phyloP scores from a whole-genome alignment of 257 asterid species.

The Gynochthodes officinalis region DNA sequence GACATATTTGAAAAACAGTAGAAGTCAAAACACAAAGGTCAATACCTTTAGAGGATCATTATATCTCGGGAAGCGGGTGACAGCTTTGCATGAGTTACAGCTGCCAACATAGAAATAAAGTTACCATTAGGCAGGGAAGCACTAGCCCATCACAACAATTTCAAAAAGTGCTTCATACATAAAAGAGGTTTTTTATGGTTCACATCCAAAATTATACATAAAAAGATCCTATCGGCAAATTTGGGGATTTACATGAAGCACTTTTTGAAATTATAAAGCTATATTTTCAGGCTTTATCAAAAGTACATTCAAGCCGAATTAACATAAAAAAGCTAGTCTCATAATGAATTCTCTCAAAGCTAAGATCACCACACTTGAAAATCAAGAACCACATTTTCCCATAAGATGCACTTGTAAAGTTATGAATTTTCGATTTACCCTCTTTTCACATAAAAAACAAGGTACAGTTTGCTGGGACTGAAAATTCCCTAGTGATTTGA shows the following conservation, averaged over 20 bases:
- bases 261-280: neutral
- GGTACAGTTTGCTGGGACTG: neutral
- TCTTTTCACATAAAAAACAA: too few species aligned
- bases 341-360: neutral
- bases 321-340: neutral
- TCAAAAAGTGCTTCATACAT: too few species aligned
- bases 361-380: neutral
- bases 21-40: slow-evolving; percentile 9
- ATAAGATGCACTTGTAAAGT: neutral
- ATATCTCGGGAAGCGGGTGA: slow-evolving; percentile 95
- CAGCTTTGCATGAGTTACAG: slow-evolving; percentile 66
- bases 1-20: slow-evolving; percentile 19
- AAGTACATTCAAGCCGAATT: neutral
- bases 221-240: neutral
- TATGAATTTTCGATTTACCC: neutral
- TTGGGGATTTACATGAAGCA: neutral
- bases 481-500: neutral
- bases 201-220: neutral
- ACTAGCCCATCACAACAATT: neutral
- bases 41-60: slow-evolving; percentile 86
- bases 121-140: slow-evolving; percentile 7
- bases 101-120: slow-evolving; percentile 35
- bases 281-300: neutral
- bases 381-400: neutral
- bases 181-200: too few species aligned